A percentile compares a stretch with the other conserved stretches of the same genome.
These are phyloP conservation scores for Trichothecium sympodiale DNA, from an alignment of 2,329 filamentous ascomycete species.

Conservation along the genomic window DNA sequence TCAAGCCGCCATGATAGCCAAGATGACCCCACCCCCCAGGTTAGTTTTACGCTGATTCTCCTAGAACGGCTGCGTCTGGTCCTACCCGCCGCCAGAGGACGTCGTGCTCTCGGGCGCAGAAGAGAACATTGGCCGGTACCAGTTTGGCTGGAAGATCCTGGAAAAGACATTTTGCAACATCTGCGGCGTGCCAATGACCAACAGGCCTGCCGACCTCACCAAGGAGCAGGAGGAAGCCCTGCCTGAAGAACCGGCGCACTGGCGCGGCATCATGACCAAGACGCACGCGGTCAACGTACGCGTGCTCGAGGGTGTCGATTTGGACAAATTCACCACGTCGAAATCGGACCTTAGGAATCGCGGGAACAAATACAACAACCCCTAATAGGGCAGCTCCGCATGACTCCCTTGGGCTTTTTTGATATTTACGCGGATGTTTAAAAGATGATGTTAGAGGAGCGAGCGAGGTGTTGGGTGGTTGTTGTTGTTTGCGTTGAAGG, in stretches of 20 bases:
- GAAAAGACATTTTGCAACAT: constrained; percentile 35
- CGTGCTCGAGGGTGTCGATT: constrained; percentile 25
- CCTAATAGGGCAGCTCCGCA: too few relatives aligned
- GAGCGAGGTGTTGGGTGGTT: too few relatives aligned
- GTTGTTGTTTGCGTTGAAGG: too few relatives aligned
- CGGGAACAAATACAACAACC: too few relatives aligned
- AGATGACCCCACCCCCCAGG: too few relatives aligned
- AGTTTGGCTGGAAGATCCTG: constrained; percentile 18
- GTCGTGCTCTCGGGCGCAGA: constrained; percentile 26
- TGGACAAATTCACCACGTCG: constrained; percentile 11
- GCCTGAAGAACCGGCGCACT: constrained; percentile 13
- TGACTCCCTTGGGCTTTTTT: too few relatives aligned
- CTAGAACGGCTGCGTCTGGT: constrained; percentile 32
- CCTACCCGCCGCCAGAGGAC: constrained; percentile 27
- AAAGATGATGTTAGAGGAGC: too few relatives aligned
- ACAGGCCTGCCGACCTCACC: constrained; percentile 15
- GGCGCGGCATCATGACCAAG: not conserved
- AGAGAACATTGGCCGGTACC: constrained; percentile 27
- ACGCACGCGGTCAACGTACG: constrained; percentile 26
- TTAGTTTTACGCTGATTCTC: not conserved
- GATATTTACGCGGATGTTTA: too few relatives aligned
- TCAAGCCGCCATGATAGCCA: too few relatives aligned
- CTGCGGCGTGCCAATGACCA: constrained; percentile 34
- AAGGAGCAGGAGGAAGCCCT: constrained; percentile 24
- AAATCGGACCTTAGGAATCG: too few relatives aligned